Base-by-base conservation (phyloP, 345 rosid species). In the Isatis tinctoria region DNA sequence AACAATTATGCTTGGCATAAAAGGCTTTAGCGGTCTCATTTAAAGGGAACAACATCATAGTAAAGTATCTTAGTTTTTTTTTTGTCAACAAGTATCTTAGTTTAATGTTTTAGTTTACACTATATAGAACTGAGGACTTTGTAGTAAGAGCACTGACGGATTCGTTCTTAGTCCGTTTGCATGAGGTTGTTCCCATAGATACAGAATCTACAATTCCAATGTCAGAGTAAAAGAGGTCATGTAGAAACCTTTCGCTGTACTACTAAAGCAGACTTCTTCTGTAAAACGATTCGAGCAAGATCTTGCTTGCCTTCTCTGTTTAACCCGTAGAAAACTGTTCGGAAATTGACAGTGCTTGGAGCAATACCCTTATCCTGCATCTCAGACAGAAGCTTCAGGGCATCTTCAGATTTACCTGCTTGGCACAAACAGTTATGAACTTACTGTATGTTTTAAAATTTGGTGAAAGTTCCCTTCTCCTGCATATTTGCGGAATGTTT, bases 261-360 rank as follows among this genome's bases (percentile, higher is more conserved):
- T 63, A 18, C 73, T 30, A 88, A 65, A 78, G 82, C 83, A n/a
- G 75, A 83, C 79, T 92, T 87, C 64, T 79, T 76, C 36, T 82
- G 84, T 37, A 77, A 51, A 27, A 88, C 92, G 56, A 40, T 72
- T 12, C 74, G 79, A 39, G 92, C 95, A 72, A 93, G 76, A 74
- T 74, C 83, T 63, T 72, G 88, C 77, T 88, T 90, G 9, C 91
- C 93, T 81, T 90, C 88, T 80, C 93, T 83, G 64, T 93, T 88
- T 37, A 90, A 70, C 56, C 95, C 93, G 18, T 27, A 82, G 71
- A 85, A 77, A n/a, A 93, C 83, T 10, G 93, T 86, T 52, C 84
- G 75, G 70, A 84, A 88, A 69, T 90, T 87, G 57, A 88, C 68
- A 16, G 78, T 81, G 60, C 96, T 93, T 0, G 93, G 97, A 77